phyloP scores from a whole-genome alignment of 148 eudicot species.

The Nepenthes mirabilis region DNA sequence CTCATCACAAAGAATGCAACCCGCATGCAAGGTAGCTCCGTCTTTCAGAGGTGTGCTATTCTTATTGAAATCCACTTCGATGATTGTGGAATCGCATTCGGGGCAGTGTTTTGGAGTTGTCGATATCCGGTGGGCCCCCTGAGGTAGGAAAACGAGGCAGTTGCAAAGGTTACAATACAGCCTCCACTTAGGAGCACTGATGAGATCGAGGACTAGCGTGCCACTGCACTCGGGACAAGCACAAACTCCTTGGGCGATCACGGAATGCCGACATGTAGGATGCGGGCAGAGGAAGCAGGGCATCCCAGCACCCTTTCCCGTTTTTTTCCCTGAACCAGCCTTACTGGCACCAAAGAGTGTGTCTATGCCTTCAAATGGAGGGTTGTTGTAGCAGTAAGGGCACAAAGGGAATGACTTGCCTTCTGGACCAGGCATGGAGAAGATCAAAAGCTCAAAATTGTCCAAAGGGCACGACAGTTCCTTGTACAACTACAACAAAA shows the following conservation, averaged over 20 bases:
- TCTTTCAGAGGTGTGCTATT: slow-evolving; percentile 71
- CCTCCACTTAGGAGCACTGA: slow-evolving; percentile 95
- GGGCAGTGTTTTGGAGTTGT: slow-evolving; percentile 67
- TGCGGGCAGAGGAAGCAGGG: slow-evolving; percentile 93
- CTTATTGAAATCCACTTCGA: slow-evolving; percentile 86
- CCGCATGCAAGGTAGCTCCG: slow-evolving; percentile 63
- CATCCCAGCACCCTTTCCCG: slow-evolving; percentile 94
- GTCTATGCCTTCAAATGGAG: slow-evolving; percentile 85
- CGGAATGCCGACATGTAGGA: slow-evolving; percentile 77
- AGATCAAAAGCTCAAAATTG: slow-evolving; percentile 83
- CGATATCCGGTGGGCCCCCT: slow-evolving; percentile 85
- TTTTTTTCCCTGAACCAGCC: slow-evolving; percentile 33
- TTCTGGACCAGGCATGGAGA: slow-evolving; percentile 84
- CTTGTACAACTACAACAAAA: slow-evolving; percentile 62
- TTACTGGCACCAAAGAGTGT: slow-evolving; percentile 54
- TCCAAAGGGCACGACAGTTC: slow-evolving; percentile 87
- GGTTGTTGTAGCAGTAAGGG: slow-evolving; percentile 90
- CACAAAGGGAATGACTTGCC: slow-evolving; percentile 89
- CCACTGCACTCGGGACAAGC: slow-evolving; percentile 95
- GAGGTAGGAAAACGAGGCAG: slow-evolving; percentile 74
- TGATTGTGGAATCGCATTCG: slow-evolving; percentile 71
- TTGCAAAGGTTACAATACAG: slow-evolving; percentile 85
- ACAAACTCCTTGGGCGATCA: slow-evolving; percentile 81
- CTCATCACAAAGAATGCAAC: slow-evolving; percentile 88
- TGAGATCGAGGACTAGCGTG: slow-evolving; percentile 83